Percentiles rank a stretch among this genome's conserved stretches.
phyloP scores from a whole-genome alignment of 2,329 filamentous ascomycete species.

The Aspergillus sojae region DNA sequence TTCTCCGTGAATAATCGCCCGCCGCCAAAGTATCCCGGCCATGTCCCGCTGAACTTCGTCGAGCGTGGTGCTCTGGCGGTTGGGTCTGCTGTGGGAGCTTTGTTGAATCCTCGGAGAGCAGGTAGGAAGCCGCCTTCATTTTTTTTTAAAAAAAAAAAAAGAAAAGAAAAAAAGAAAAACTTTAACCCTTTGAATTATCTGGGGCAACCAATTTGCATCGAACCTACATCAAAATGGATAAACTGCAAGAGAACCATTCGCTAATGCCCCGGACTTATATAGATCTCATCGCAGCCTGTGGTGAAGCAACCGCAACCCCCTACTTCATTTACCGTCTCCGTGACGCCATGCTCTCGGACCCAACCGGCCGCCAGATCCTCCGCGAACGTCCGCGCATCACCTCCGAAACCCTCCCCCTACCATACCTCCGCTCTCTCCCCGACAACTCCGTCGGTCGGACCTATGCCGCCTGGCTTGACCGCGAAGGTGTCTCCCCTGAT shows the following conservation, averaged over 20 bases:
- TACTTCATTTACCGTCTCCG: constrained; percentile 94
- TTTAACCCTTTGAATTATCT: background rate
- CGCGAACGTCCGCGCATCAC: constrained; percentile 87
- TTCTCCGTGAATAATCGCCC: constrained; percentile 89
- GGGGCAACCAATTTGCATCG: background rate
- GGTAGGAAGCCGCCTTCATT: constrained; percentile 51
- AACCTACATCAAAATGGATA: background rate
- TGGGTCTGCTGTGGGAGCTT: constrained; percentile 61
- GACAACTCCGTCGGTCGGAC: constrained; percentile 74
- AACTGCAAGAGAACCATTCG: background rate
- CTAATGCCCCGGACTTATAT: constrained; percentile 3
- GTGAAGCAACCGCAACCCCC: constrained; percentile 90
- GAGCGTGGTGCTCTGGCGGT: constrained; percentile 74
- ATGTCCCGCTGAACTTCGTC: constrained; percentile 79
- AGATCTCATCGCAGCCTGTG: constrained; percentile 94
- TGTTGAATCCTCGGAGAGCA: constrained; percentile 76
- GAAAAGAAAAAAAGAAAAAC: too few species aligned
- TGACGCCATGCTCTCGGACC: constrained; percentile 81
- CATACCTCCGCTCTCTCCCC: constrained; percentile 71
- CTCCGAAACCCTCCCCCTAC: constrained; percentile 68
- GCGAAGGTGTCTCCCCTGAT: constrained; percentile 90
- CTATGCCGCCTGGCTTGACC: constrained; percentile 90
- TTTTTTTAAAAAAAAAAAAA: too few species aligned
- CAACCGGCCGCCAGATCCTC: constrained; percentile 87
- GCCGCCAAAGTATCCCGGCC: constrained; percentile 83